These are phyloP conservation scores for Talaromyces amestolkiae DNA, from an alignment of 2,329 filamentous ascomycete species.

Conservation along the genomic window DNA sequence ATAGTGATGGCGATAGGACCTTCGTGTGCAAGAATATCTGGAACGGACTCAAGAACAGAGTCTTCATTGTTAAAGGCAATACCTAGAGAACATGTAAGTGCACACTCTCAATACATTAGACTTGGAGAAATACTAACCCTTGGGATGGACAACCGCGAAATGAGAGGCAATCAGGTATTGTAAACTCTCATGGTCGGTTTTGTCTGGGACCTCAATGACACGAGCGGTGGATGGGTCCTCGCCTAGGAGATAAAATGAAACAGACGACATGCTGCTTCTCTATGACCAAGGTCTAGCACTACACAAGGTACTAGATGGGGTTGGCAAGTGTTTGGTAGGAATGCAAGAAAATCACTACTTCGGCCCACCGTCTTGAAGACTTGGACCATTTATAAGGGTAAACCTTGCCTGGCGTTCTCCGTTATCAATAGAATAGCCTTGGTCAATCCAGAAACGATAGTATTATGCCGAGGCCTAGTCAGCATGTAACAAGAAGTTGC, in stretches of 20 bases:
- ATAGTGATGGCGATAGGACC: slow-evolving; percentile 5
- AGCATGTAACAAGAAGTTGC: neutral
- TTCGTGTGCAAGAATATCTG: neutral
- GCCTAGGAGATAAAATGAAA: neutral
- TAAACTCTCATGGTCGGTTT: neutral
- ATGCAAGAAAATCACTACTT: neutral
- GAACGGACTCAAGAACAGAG: neutral
- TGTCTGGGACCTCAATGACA: neutral
- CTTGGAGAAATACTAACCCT: neutral
- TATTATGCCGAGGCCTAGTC: neutral
- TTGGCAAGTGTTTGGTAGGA: neutral
- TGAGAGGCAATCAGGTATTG: neutral
- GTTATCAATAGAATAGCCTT: neutral
- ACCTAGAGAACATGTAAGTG: neutral
- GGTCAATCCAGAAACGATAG: neutral
- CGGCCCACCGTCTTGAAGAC: neutral
- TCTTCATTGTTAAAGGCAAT: slow-evolving; percentile 2
- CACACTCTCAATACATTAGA: neutral
- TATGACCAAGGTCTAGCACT: neutral
- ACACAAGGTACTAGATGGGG: neutral
- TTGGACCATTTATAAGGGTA: neutral
- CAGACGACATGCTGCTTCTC: neutral
- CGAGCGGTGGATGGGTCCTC: neutral
- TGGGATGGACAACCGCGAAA: neutral
- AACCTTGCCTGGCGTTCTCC: neutral